A percentile compares a stretch with the other conserved stretches of the same genome.
Evolutionary conservation across 495 filamentous ascomycete genomes (phyloP).

Genomic region (Aspergillus biplanus): DNA sequence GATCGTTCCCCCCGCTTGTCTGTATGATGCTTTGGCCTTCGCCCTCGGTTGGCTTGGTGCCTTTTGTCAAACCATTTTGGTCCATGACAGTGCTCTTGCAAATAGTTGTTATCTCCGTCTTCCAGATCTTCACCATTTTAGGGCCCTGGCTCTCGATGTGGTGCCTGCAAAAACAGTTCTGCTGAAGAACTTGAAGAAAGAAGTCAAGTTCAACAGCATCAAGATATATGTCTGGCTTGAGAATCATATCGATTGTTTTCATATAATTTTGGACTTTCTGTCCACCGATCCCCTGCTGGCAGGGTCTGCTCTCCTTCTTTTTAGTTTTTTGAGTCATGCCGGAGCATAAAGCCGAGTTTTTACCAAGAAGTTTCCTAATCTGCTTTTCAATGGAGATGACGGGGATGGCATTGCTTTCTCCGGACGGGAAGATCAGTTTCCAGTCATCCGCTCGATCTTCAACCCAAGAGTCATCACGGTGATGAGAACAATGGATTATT

Average conservation of each 20-base stretch:
- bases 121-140: constrained; percentile 10
- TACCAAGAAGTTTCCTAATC: constrained; percentile 8
- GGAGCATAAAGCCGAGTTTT: constrained; percentile 9
- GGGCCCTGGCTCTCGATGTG: constrained; percentile 9
- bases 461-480: background rate
- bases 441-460: constrained; percentile 7
- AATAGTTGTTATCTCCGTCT: constrained; percentile 6
- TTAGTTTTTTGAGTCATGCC: background rate
- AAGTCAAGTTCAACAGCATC: constrained; percentile 7
- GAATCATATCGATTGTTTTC: constrained; percentile 12
- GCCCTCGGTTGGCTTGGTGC: constrained; percentile 1
- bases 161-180: constrained; percentile 6
- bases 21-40: background rate
- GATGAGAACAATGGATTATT: constrained; percentile 13
- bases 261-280: constrained; percentile 15
- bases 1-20: background rate
- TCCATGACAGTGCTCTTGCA: background rate
- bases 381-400: background rate
- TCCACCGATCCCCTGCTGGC: background rate
- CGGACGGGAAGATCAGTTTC: constrained; percentile 1
- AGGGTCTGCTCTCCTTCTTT: constrained; percentile 5
- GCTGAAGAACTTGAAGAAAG: constrained; percentile 13
- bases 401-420: constrained; percentile 6
- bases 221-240: constrained; percentile 12
- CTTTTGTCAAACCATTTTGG: background rate